Conservation (phyloP, 1,139 yeast genomes). For the Debaryomycetaceae sp. region DNA sequence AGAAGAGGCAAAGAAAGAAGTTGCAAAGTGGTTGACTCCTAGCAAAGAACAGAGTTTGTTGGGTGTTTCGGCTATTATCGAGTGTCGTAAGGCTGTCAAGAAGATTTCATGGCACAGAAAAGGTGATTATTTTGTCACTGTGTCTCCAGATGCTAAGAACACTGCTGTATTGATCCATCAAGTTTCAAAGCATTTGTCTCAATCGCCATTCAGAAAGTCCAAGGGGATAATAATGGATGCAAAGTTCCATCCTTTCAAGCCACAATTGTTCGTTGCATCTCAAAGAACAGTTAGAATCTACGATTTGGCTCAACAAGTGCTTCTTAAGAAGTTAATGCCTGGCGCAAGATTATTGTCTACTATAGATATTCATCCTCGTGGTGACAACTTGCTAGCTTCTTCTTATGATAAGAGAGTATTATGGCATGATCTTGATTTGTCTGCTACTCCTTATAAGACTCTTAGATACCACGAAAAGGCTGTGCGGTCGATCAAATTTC, state of each 20-base stretch:
- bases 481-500: conserved; percentile 84
- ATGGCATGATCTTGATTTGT: conserved; percentile 95
- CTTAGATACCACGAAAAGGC: conserved; percentile 94
- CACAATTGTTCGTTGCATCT: conserved; percentile 89
- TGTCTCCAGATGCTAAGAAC: conserved; percentile 85
- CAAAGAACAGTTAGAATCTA: conserved; percentile 90
- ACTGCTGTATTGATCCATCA: conserved; percentile 92
- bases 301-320: conserved; percentile 81
- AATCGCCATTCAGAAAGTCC: conserved; percentile 90
- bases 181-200: conserved; percentile 91
- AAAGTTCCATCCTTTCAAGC: conserved; percentile 94
- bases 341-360: conserved; percentile 95
- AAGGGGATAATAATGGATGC: conserved; percentile 96
- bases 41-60: conserved; percentile 54
- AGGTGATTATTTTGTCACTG: conserved; percentile 95
- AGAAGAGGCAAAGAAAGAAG: conserved; percentile 46
- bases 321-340: conserved; percentile 82
- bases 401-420: conserved; percentile 92
- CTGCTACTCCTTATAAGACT: conserved; percentile 90
- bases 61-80: conserved; percentile 70
- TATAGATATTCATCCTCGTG: conserved; percentile 93
- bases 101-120: conserved; percentile 93
- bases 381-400: conserved; percentile 89
- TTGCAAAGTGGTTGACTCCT: conserved; percentile 86
- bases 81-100: conserved; percentile 71